Evolutionary conservation across 2,329 filamentous ascomycete genomes (phyloP).

Genomic region (Colletotrichum gloeosporioides): DNA sequence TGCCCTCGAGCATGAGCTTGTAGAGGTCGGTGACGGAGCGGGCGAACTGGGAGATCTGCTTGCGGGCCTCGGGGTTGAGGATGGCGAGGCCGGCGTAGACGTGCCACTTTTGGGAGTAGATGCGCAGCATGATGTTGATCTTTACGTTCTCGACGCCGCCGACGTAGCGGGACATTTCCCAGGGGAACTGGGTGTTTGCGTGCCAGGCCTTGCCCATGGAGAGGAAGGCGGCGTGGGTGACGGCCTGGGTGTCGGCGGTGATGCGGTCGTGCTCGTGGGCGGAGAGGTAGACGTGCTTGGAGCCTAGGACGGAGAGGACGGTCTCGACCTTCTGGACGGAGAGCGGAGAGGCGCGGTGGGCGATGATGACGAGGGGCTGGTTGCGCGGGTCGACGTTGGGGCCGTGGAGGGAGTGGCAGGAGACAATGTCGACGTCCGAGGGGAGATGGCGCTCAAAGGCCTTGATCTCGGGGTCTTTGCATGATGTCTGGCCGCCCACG

Average conservation of each 20-base stretch:
- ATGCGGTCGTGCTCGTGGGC: slow-evolving; percentile 93
- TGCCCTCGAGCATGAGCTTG: slow-evolving; percentile 93
- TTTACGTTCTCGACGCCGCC: slow-evolving; percentile 99
- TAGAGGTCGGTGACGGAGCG: slow-evolving; percentile 91
- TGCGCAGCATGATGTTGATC: slow-evolving; percentile 96
- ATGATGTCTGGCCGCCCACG: slow-evolving; percentile 96
- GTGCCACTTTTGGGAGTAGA: slow-evolving; percentile 99
- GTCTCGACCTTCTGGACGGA: slow-evolving; percentile 80
- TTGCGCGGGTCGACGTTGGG: slow-evolving; percentile 87
- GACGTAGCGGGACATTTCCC: slow-evolving; percentile 94
- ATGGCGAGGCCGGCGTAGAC: slow-evolving; percentile 98
- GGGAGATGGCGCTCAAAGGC: slow-evolving; percentile 93
- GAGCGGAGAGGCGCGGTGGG: slow-evolving; percentile 83
- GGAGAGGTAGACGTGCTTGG: slow-evolving; percentile 86
- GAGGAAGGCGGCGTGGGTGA: slow-evolving; percentile 95
- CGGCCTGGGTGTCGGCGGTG: slow-evolving; percentile 96
- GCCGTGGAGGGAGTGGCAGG: slow-evolving; percentile 95
- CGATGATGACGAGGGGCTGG: slow-evolving; percentile 92
- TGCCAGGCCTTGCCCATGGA: slow-evolving; percentile 99
- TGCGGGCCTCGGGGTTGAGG: slow-evolving; percentile 88
- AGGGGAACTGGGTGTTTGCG: slow-evolving; percentile 93
- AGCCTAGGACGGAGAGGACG: slow-evolving; percentile 82
- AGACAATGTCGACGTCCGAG: slow-evolving; percentile 88
- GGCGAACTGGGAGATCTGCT: slow-evolving; percentile 95
- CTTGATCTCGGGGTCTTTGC: slow-evolving; percentile 94